A percentile compares a stretch with the other conserved stretches of the same genome.
These are phyloP conservation scores for Podila minutissima DNA, from an alignment of 192 early-diverging fungal species.

Conservation along the genomic window DNA sequence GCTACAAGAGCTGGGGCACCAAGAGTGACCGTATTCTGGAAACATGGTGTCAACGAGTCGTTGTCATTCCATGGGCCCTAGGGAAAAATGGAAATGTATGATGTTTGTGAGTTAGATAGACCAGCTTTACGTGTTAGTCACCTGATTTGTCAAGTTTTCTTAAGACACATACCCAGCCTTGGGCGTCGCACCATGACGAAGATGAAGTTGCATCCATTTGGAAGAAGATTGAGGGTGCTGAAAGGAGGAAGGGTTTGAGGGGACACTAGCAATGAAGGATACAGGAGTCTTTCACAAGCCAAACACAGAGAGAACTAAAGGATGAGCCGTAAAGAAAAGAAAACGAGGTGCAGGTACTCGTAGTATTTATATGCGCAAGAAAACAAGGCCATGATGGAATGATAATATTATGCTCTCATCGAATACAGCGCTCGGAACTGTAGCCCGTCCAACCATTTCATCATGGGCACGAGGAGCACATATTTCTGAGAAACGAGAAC, in stretches of 20 bases:
- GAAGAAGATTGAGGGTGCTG: background rate
- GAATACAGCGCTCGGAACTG: too few species aligned
- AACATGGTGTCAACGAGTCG: conserved; percentile 21
- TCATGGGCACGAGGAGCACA: too few species aligned
- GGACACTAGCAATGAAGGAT: background rate
- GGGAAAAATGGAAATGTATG: background rate
- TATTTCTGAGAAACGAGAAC: too few species aligned
- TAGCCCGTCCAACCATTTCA: too few species aligned
- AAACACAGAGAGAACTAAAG: too few species aligned
- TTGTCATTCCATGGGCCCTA: conserved; percentile 24
- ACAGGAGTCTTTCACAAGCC: too few species aligned
- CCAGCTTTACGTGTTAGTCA: background rate
- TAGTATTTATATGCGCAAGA: too few species aligned
- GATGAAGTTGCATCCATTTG: conserved; percentile 1
- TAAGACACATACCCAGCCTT: conserved; percentile 28
- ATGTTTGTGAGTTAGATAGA: background rate
- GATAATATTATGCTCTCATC: too few species aligned
- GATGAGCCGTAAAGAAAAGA: too few species aligned
- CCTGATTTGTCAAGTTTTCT: background rate
- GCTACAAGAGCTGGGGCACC: conserved; percentile 14
- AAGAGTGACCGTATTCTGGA: conserved; percentile 15
- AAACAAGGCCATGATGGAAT: too few species aligned
- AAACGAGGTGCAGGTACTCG: too few species aligned
- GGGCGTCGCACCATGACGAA: conserved; percentile 28
- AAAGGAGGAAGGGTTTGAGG: background rate